Base-by-base conservation (phyloP, 2,329 filamentous ascomycete genomes). In the Pseudocercospora fuligena region DNA sequence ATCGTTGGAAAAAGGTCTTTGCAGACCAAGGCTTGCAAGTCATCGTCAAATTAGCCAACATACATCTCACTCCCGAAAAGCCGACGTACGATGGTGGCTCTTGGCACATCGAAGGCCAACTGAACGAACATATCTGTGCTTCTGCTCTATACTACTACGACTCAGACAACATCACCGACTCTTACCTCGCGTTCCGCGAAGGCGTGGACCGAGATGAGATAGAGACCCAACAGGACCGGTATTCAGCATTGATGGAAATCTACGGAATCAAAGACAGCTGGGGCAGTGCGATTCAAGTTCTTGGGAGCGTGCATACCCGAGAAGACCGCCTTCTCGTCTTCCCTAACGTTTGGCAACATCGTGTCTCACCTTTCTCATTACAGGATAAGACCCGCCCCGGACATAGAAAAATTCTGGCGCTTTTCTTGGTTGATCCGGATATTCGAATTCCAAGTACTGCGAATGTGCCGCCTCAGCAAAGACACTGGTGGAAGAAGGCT, bases 71-170 rank as follows among this genome's bases (percentile, higher is more conserved):
- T 0, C 88, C 88, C 0, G 84, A 86, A 23, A 82, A 86, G 1
- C 85, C 88, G 0, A 72, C 73, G 0, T 90, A 87, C 68, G 75
- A 78, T 0, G 84, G 84, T n/a, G 86, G 86, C 0, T 78, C 76
- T 1, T 88, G 86, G 83, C 86, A 88, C 66, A 72, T 83, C 14
- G 79, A 81, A 67, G 79, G 79, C 5, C 69, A 67, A 23, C 70
- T 79, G 77, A 90, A 91, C 70, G 89, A 91, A 74, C 85, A 85
- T 67, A 89, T 91, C 36, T 84, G 83, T 69, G 87, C 87, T 0
- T 88, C 87, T 0, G 85, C 88, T 0, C 78, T 90, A 19, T 89
- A 88, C 75, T 88, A 88, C 75, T 87, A 87, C 70, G 85, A 89
- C 66, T 79, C 75, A 47, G 82, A 88, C 0, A 91, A 91, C 74